phyloP scores from a whole-genome alignment of 305 asterid species.

The Solanum hybrid region DNA sequence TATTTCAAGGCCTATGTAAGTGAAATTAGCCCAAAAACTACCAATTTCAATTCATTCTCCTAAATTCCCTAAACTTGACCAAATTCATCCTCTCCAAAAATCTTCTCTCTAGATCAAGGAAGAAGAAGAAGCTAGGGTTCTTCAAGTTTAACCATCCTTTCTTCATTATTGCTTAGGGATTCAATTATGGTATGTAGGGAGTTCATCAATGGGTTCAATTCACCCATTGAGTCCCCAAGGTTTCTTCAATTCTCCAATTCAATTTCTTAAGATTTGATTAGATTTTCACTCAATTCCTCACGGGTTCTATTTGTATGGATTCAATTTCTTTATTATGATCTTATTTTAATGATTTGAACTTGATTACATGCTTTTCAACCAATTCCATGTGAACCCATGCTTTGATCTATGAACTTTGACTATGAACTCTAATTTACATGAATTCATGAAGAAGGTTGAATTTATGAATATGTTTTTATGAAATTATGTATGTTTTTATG shows the following conservation, averaged over 20 bases:
- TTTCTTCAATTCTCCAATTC: not conserved
- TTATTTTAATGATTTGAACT: too few relatives aligned
- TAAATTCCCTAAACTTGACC: not conserved
- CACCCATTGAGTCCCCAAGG: not conserved
- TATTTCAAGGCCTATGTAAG: not conserved
- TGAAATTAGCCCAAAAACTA: not conserved
- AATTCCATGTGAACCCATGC: not conserved
- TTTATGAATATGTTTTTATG: not conserved
- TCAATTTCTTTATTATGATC: not conserved
- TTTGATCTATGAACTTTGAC: not conserved
- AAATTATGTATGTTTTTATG: not conserved
- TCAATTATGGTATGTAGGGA: not conserved
- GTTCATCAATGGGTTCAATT: not conserved
- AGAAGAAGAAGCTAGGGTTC: not conserved
- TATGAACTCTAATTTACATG: not conserved
- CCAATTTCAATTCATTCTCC: not conserved
- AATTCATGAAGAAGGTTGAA: not conserved
- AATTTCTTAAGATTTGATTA: too few relatives aligned
- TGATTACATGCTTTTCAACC: not conserved
- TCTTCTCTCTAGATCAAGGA: not conserved
- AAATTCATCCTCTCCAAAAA: not conserved
- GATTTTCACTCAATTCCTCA: not conserved
- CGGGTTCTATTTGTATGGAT: not conserved
- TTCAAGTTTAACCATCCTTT: not conserved
- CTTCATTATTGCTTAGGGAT: not conserved